A percentile compares a stretch with the other conserved stretches of the same genome.
These are phyloP conservation scores for Setomelanomma holmii DNA, from an alignment of 2,329 filamentous ascomycete species.

Conservation along the genomic window DNA sequence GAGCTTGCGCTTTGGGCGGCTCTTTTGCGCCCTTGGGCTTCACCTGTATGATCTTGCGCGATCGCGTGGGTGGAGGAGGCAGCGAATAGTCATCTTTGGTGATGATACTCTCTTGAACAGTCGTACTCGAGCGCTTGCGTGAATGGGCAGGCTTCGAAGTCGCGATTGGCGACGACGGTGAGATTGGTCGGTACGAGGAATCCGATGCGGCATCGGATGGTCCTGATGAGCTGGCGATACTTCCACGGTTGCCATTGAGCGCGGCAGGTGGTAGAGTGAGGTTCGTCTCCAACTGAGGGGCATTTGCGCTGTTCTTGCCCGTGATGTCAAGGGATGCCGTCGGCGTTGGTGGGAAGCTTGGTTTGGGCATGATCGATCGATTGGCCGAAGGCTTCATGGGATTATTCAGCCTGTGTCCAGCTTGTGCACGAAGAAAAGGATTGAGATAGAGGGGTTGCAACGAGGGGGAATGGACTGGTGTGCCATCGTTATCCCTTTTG, in stretches of 20 bases:
- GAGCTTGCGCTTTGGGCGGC: conserved; percentile 25
- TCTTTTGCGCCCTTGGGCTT: conserved; percentile 65
- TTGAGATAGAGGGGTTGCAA: conserved; percentile 15
- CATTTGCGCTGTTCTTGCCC: conserved; percentile 70
- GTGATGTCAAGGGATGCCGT: conserved; percentile 81
- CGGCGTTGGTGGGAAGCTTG: conserved; percentile 75
- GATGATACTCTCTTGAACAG: conserved; percentile 42
- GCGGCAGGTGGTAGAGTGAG: conserved; percentile 83
- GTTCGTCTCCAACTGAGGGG: conserved; percentile 68
- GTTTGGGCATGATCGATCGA: conserved; percentile 66
- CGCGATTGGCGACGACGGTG: conserved; percentile 48
- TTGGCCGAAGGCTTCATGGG: conserved; percentile 22
- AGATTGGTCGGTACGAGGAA: conserved; percentile 60
- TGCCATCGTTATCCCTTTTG: conserved; percentile 27
- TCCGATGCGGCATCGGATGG: conserved; percentile 57
- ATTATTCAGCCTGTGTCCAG: conserved; percentile 13
- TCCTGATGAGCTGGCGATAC: conserved; percentile 54
- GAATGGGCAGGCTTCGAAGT: conserved; percentile 38
- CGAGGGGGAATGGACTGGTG: conserved; percentile 10
- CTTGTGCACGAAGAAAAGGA: conserved; percentile 6
- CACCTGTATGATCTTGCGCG: conserved; percentile 98
- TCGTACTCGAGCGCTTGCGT: conserved; percentile 41
- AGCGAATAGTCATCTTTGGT: conserved; percentile 75
- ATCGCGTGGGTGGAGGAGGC: conserved; percentile 88
- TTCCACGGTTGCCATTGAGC: conserved; percentile 57